Conservation (phyloP, 1,284 basidiomycete genomes). For the Cryptococcus jaspeensis region DNA sequence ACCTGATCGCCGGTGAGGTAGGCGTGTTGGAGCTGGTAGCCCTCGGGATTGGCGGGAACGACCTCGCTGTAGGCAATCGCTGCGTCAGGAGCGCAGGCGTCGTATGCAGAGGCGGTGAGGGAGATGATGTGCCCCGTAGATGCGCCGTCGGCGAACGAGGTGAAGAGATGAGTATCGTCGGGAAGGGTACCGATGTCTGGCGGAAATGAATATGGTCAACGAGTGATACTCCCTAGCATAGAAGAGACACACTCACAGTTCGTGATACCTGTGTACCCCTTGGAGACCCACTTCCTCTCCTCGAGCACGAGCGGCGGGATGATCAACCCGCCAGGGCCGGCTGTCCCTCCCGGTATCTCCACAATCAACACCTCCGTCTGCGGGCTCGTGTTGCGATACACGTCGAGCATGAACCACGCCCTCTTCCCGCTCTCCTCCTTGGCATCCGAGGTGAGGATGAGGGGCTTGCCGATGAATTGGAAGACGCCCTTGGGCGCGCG, state of each 20-base stretch:
- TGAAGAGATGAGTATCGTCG: slow-evolving; percentile 15
- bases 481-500: background rate
- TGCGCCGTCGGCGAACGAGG: slow-evolving; percentile 15
- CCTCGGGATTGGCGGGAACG: slow-evolving; percentile 11
- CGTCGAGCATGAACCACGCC: slow-evolving; percentile 14
- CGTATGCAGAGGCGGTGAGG: slow-evolving; percentile 7
- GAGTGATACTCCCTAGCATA: background rate
- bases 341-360: slow-evolving; percentile 8
- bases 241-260: slow-evolving; percentile 9
- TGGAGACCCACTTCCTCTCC: slow-evolving; percentile 13
- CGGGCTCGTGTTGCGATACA: slow-evolving; percentile 20
- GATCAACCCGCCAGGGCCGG: background rate
- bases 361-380: slow-evolving; percentile 19
- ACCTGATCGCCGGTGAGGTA: slow-evolving; percentile 13
- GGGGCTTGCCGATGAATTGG: slow-evolving; percentile 6
- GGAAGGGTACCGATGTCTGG: slow-evolving; percentile 16
- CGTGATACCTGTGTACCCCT: slow-evolving; percentile 18
- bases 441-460: slow-evolving; percentile 2
- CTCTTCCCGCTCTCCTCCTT: background rate
- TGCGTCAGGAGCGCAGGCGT: background rate
- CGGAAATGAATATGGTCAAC: background rate
- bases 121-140: slow-evolving; percentile 14
- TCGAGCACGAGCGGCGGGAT: slow-evolving; percentile 4
- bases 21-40: slow-evolving; percentile 12
- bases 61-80: slow-evolving; percentile 8